Evolutionary conservation across 805 yeast species (phyloP).

Genomic region (Myxozyma vanderwaltii): DNA sequence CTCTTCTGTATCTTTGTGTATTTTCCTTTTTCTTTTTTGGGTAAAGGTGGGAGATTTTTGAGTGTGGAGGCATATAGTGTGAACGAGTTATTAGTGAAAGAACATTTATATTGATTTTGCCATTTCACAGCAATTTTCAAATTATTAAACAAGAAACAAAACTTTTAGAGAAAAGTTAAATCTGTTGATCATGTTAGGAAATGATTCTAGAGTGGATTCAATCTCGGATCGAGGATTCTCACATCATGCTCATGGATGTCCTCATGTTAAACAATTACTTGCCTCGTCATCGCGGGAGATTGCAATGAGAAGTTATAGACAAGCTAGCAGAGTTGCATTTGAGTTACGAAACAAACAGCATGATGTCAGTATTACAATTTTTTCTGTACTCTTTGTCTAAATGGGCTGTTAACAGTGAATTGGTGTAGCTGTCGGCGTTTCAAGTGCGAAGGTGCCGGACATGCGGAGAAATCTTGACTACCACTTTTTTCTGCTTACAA

Average conservation of each 20-base stretch:
- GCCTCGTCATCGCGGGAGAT: conserved; percentile 34
- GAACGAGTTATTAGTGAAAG: too few relatives aligned
- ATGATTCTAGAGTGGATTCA: neutral
- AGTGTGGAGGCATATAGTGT: too few relatives aligned
- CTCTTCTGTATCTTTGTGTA: too few relatives aligned
- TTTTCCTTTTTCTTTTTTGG: too few relatives aligned
- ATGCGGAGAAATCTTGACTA: conserved; percentile 34
- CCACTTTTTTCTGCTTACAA: conserved; percentile 35
- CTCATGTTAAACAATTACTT: conserved; percentile 31
- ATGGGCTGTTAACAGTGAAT: neutral
- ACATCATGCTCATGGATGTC: conserved; percentile 28
- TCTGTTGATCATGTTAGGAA: neutral
- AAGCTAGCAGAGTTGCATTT: conserved; percentile 31
- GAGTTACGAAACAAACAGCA: conserved; percentile 17
- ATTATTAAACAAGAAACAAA: too few relatives aligned
- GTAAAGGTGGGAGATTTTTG: too few relatives aligned
- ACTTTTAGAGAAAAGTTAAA: neutral
- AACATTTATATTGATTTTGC: too few relatives aligned
- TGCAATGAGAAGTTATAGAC: conserved; percentile 33
- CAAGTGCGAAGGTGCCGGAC: conserved; percentile 28
- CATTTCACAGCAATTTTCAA: too few relatives aligned
- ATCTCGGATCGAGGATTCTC: conserved; percentile 4
- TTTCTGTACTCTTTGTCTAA: neutral
- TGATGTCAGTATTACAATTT: conserved; percentile 10
- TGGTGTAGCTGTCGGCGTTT: conserved; percentile 16